Conservation (phyloP, 257 asterid genomes). For the Solanum pennellii region DNA sequence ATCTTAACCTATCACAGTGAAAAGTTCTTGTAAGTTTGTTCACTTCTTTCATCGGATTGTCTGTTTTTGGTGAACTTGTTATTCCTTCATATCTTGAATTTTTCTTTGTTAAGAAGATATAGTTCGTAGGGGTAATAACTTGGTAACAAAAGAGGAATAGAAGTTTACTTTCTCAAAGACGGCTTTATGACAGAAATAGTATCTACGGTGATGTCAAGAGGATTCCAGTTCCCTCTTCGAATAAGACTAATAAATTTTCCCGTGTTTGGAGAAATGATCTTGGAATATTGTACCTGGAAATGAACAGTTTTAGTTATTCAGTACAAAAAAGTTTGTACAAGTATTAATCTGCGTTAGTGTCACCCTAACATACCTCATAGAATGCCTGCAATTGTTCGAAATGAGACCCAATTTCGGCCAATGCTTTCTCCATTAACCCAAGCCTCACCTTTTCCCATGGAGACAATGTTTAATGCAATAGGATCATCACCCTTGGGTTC, state of each 20-base stretch:
- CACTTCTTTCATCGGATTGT: background rate
- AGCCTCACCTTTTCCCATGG: slow-evolving; percentile 88
- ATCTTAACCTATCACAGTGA: background rate
- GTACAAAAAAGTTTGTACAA: background rate
- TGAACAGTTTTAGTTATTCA: background rate
- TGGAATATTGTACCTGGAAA: slow-evolving; percentile 68
- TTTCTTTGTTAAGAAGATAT: slow-evolving; percentile 12
- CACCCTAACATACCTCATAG: slow-evolving; percentile 47
- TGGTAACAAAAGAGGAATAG: slow-evolving; percentile 15
- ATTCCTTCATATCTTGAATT: slow-evolving; percentile 42
- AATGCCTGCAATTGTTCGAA: slow-evolving; percentile 33
- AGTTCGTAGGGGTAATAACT: slow-evolving; percentile 27
- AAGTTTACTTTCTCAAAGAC: slow-evolving; percentile 23
- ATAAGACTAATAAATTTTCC: slow-evolving; percentile 46
- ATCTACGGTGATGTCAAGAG: slow-evolving; percentile 45
- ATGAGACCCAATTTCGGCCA: slow-evolving; percentile 81
- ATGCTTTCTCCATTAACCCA: slow-evolving; percentile 77
- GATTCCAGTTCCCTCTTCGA: slow-evolving; percentile 81
- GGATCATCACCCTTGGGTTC: slow-evolving; percentile 61
- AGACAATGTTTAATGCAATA: slow-evolving; percentile 55
- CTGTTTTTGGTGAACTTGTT: background rate
- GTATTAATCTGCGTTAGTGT: background rate
- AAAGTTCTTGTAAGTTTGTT: background rate
- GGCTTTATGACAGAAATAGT: slow-evolving; percentile 40
- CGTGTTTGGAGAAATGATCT: slow-evolving; percentile 61